Conservation (phyloP, 306 rosid species). For the Mimosa pudica region DNA sequence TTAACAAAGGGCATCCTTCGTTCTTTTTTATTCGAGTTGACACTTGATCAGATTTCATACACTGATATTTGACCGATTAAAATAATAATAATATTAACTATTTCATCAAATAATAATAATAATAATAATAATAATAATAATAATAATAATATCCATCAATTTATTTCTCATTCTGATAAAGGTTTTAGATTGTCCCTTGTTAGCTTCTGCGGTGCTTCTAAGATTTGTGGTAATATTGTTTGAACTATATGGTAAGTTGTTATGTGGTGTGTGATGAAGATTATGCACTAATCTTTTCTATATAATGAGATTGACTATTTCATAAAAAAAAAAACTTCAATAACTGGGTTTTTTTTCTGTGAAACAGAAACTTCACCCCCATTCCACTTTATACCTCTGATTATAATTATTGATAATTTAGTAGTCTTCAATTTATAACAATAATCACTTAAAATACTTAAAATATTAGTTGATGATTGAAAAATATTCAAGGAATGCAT, state of each 20-base stretch:
- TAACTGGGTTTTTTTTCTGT: background rate
- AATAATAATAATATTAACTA: background rate
- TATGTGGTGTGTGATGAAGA: too few species aligned
- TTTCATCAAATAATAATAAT: too few species aligned
- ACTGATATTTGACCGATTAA: conserved; percentile 45
- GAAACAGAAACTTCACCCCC: background rate
- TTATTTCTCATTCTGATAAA: too few species aligned
- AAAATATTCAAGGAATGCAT: background rate
- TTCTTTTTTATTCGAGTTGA: conserved; percentile 35
- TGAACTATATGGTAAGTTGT: too few species aligned
- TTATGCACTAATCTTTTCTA: too few species aligned
- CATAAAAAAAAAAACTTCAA: too few species aligned
- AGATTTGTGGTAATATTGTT: too few species aligned
- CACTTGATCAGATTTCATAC: conserved; percentile 12
- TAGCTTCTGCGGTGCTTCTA: too few species aligned
- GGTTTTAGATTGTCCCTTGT: too few species aligned
- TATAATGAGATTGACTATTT: too few species aligned
- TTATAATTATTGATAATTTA: background rate
- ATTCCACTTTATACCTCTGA: background rate
- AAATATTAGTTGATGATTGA: background rate
- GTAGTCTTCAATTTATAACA: background rate
- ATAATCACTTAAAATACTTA: background rate
- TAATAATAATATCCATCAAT: too few species aligned
- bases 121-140: too few species aligned
- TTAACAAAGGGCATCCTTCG: conserved; percentile 17